These are phyloP conservation scores for Puccinia horiana DNA, from an alignment of 1,284 basidiomycete species.

Conservation along the genomic window DNA sequence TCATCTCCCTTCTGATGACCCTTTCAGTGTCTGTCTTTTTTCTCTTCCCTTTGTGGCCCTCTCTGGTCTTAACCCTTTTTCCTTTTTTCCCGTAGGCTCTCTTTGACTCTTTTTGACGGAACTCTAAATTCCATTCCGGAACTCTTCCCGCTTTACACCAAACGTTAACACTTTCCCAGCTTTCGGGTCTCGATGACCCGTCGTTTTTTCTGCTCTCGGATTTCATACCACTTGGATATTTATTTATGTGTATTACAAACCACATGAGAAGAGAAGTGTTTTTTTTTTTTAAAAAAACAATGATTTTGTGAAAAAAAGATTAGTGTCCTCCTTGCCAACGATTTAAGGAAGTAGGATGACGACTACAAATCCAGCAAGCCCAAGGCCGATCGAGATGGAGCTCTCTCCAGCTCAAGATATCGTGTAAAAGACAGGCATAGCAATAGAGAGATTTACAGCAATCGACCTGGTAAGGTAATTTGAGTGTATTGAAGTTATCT, in stretches of 20 bases:
- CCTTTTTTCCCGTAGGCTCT: not conserved
- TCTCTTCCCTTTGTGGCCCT: not conserved
- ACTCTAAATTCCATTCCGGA: too few relatives aligned
- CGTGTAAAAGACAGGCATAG: slow-evolving; percentile 56
- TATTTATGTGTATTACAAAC: too few relatives aligned
- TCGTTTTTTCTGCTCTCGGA: too few relatives aligned
- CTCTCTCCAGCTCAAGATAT: slow-evolving; percentile 55
- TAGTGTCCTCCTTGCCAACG: slow-evolving; percentile 25
- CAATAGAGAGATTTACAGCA: slow-evolving; percentile 56
- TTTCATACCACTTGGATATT: too few relatives aligned
- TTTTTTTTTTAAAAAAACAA: too few relatives aligned
- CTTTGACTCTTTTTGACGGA: slow-evolving; percentile 7
- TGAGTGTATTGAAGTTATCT: too few relatives aligned
- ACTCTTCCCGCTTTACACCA: slow-evolving; percentile 16
- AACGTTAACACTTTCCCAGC: not conserved
- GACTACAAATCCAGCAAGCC: slow-evolving; percentile 56
- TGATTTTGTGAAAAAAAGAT: too few relatives aligned
- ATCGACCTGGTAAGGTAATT: slow-evolving; percentile 55
- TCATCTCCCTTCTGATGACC: not conserved
- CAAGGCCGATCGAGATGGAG: slow-evolving; percentile 54
- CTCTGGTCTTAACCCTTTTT: not conserved
- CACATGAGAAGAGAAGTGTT: too few relatives aligned
- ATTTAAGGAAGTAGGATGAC: slow-evolving; percentile 48
- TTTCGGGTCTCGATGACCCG: not conserved
- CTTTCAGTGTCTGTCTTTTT: not conserved